Evolutionary conservation across 2,329 filamentous ascomycete genomes (phyloP).

Genomic region (Stemphylium lycopersici): DNA sequence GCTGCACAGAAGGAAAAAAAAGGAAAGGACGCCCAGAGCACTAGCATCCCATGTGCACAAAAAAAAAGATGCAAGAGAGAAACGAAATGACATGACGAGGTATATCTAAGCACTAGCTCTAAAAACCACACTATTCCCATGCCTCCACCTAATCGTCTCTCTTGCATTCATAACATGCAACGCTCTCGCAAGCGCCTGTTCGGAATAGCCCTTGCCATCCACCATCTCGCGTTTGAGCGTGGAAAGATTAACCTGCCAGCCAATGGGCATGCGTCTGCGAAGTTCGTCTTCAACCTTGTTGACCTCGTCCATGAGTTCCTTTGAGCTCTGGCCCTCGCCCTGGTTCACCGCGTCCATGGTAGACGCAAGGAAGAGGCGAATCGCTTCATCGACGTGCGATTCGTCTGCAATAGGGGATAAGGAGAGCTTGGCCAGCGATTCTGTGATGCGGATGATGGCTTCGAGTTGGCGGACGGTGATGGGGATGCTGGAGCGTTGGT

Average conservation of each 20-base stretch:
- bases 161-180: slow-evolving; percentile 84
- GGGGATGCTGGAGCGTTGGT: slow-evolving; percentile 89
- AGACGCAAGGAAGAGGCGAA: slow-evolving; percentile 91
- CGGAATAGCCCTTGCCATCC: slow-evolving; percentile 86
- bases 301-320: slow-evolving; percentile 90
- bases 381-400: slow-evolving; percentile 94
- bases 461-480: slow-evolving; percentile 98
- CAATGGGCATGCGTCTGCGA: slow-evolving; percentile 84
- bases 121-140: slow-evolving; percentile 56
- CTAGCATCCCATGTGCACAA: no score
- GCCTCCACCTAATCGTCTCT: slow-evolving; percentile 83
- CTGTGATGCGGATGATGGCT: slow-evolving; percentile 95
- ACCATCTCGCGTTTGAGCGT: slow-evolving; percentile 90
- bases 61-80: no score
- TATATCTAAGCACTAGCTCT: slow-evolving; percentile 24
- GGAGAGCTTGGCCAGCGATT: slow-evolving; percentile 89
- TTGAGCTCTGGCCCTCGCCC: slow-evolving; percentile 76
- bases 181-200: slow-evolving; percentile 82
- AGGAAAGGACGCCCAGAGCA: no score
- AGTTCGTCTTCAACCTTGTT: slow-evolving; percentile 87
- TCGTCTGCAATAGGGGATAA: slow-evolving; percentile 87
- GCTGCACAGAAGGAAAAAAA: no score
- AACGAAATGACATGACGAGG: no score
- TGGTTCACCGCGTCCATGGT: slow-evolving; percentile 98
- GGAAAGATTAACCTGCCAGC: slow-evolving; percentile 90